Conservation (phyloP, 139 green algal species). For the Chlamydomonas asymmetrica region DNA sequence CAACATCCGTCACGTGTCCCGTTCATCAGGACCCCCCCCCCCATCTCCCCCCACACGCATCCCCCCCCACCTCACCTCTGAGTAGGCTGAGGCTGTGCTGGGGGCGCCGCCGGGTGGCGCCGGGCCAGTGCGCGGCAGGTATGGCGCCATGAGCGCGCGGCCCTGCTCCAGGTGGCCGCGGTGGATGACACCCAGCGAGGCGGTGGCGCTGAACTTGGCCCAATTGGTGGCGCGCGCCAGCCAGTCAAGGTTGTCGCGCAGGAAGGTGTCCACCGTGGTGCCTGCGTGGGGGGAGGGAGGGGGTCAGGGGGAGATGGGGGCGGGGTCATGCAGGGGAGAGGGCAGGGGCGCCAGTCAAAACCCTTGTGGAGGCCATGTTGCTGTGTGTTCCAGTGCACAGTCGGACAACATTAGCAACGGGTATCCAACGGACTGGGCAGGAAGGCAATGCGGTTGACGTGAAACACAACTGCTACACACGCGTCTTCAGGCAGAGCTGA, state of each 20-base stretch:
- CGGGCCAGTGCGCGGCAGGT: constrained; percentile 82
- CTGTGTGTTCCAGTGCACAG: neutral
- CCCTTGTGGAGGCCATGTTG: neutral
- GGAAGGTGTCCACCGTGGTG: constrained; percentile 95
- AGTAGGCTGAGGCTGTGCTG: constrained; percentile 52
- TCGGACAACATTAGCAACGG: too few relatives aligned
- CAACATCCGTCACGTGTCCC: neutral
- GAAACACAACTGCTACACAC: too few relatives aligned
- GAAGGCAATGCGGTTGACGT: too few relatives aligned
- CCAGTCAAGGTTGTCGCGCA: constrained; percentile 97
- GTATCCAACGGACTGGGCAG: too few relatives aligned
- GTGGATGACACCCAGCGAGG: constrained; percentile 96
- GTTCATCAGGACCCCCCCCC: neutral
- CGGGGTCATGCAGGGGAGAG: neutral
- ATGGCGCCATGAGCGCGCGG: constrained; percentile 87
- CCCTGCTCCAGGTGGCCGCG: constrained; percentile 84
- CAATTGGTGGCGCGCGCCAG: constrained; percentile 96
- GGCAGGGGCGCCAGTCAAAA: neutral
- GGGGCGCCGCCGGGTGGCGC: constrained; percentile 11
- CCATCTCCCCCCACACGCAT: neutral
- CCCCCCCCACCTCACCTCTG: constrained; percentile 24
- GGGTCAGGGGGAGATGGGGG: too few relatives aligned
- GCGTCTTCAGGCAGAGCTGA: too few relatives aligned
- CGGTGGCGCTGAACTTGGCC: constrained; percentile 98
- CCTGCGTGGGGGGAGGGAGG: too few relatives aligned